These are phyloP conservation scores for Crepidotus variabilis DNA, from an alignment of 768 basidiomycete species.

Conservation along the genomic window DNA sequence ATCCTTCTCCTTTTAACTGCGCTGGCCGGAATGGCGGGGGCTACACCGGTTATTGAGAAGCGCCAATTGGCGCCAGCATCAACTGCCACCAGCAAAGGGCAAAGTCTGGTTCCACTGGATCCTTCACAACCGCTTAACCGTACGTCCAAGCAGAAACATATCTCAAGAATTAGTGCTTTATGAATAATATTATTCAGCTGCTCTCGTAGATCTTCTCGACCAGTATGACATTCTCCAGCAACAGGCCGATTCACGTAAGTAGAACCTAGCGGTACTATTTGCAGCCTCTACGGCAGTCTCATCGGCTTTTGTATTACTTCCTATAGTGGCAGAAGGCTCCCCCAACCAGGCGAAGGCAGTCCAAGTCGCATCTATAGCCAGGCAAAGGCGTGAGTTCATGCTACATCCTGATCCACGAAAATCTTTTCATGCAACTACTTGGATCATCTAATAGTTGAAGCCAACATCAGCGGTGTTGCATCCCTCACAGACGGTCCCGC, in stretches of 20 bases:
- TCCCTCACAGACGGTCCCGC: not conserved
- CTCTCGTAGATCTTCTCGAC: constrained; percentile 20
- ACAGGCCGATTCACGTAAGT: constrained; percentile 13
- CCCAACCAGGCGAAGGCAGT: not conserved
- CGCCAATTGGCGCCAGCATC: not conserved
- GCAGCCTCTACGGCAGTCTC: not conserved
- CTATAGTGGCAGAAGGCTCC: no score
- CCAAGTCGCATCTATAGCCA: constrained; percentile 1
- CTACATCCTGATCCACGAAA: not conserved
- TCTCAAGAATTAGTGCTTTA: no score
- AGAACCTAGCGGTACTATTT: no score
- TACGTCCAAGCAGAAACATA: constrained; percentile 4
- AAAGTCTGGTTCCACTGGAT: constrained; percentile 8
- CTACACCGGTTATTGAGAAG: not conserved
- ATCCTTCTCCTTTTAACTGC: not conserved
- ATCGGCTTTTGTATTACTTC: no score
- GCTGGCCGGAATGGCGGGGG: not conserved
- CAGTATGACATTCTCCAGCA: constrained; percentile 15
- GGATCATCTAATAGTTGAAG: not conserved
- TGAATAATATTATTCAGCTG: constrained; percentile 6
- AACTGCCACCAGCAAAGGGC: not conserved
- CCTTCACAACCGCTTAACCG: constrained; percentile 6
- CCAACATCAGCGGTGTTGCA: not conserved
- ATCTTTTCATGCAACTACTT: not conserved
- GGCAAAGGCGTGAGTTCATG: not conserved